These are phyloP conservation scores for Neonectria neomacrospora DNA, from an alignment of 2,329 filamentous ascomycete species.

Conservation along the genomic window DNA sequence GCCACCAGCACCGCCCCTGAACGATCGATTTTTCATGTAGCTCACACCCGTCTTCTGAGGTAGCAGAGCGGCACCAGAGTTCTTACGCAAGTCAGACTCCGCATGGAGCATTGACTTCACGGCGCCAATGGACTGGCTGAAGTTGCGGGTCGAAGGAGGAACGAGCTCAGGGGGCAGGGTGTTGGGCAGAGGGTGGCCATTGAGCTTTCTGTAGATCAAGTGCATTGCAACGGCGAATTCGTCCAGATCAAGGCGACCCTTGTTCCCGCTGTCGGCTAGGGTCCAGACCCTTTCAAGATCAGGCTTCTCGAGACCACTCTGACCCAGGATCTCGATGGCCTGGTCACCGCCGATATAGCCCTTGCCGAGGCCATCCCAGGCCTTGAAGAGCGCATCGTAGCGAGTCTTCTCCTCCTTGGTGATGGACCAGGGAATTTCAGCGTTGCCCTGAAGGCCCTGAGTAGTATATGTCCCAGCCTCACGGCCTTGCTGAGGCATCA, in stretches of 20 bases:
- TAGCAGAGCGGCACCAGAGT: slow-evolving; percentile 87
- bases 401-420: slow-evolving; percentile 98
- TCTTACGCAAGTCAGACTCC: slow-evolving; percentile 90
- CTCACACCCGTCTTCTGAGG: slow-evolving; percentile 98
- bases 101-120: slow-evolving; percentile 90
- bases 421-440: slow-evolving; percentile 96
- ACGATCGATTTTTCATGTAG: slow-evolving; percentile 95
- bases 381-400: slow-evolving; percentile 93
- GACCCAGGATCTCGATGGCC: slow-evolving; percentile 96
- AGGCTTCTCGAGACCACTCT: slow-evolving; percentile 90
- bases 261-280: slow-evolving; percentile 91
- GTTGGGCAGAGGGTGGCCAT: slow-evolving; percentile 91
- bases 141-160: slow-evolving; percentile 92
- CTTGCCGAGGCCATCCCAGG: slow-evolving; percentile 95
- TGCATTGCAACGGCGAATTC: slow-evolving; percentile 99
- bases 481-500: slow-evolving; percentile 97
- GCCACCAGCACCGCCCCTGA: slow-evolving; percentile 72
- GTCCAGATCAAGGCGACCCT: slow-evolving; percentile 92
- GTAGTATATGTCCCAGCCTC: slow-evolving; percentile 87
- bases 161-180: slow-evolving; percentile 91
- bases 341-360: slow-evolving; percentile 92
- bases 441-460: slow-evolving; percentile 88
- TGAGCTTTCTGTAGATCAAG: slow-evolving; percentile 96
- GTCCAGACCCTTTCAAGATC: slow-evolving; percentile 97
- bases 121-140: slow-evolving; percentile 91